Conservation (phyloP, 805 yeast species). For the Hyphopichia homilentoma region DNA sequence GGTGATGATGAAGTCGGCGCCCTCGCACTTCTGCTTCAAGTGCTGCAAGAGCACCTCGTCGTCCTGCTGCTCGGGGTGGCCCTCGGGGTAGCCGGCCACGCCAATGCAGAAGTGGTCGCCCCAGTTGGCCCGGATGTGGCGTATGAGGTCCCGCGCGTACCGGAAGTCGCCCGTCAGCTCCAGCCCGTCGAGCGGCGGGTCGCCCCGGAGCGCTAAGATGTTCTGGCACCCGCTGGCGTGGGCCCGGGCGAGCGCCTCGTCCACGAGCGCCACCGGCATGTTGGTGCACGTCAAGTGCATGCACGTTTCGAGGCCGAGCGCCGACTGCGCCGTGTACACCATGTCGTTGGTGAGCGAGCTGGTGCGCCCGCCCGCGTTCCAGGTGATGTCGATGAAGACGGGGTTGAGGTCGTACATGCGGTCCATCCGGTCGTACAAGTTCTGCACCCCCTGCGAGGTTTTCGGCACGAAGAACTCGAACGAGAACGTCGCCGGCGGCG, state of each 20-base stretch:
- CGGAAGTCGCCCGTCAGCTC: constrained; percentile 80
- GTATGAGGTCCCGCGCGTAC: constrained; percentile 84
- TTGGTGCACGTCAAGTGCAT: constrained; percentile 98
- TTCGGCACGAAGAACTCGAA: constrained; percentile 97
- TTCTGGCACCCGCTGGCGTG: constrained; percentile 92
- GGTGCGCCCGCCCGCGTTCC: constrained; percentile 97
- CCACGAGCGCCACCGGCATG: constrained; percentile 79
- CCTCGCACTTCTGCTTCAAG: constrained; percentile 87
- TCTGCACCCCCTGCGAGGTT: constrained; percentile 95
- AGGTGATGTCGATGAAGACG: constrained; percentile 89
- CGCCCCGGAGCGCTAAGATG: constrained; percentile 92
- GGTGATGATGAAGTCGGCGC: constrained; percentile 90
- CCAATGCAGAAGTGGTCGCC: constrained; percentile 93
- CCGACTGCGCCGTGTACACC: constrained; percentile 86
- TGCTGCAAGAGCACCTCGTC: constrained; percentile 50
- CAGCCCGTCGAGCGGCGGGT: constrained; percentile 77
- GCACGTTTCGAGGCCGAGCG: constrained; percentile 90
- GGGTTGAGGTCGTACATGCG: constrained; percentile 93
- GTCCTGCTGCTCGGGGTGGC: constrained; percentile 80
- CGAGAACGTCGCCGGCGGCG: constrained; percentile 72
- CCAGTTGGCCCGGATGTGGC: constrained; percentile 68
- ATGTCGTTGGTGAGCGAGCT: constrained; percentile 85
- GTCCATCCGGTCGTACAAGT: constrained; percentile 94
- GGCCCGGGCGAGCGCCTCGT: constrained; percentile 80
- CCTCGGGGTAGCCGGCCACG: constrained; percentile 97